Evolutionary conservation across 805 yeast species (phyloP).

Genomic region (Ogataea saltuana): DNA sequence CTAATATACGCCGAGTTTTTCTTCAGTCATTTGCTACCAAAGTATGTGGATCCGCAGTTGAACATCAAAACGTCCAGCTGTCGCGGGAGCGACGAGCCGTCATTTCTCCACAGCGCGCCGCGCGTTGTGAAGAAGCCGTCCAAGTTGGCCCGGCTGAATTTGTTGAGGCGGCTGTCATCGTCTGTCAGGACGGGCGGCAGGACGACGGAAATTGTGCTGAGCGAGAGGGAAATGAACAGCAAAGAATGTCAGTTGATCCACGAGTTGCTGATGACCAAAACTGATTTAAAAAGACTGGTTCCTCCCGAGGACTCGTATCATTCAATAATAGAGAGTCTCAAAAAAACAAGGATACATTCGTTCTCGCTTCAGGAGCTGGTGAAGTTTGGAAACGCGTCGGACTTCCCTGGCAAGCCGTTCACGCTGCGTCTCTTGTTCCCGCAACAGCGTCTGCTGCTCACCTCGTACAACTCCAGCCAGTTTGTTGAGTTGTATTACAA

Average conservation of each 20-base stretch:
- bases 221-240: slow-evolving; percentile 8
- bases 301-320: slow-evolving; percentile 6
- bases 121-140: neutral
- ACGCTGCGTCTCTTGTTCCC: slow-evolving; percentile 34
- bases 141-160: slow-evolving; percentile 1
- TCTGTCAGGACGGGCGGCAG: neutral
- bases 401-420: slow-evolving; percentile 32
- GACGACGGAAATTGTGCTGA: slow-evolving; percentile 1
- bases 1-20: slow-evolving; percentile 21
- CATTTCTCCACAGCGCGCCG: neutral
- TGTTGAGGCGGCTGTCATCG: slow-evolving; percentile 2
- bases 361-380: slow-evolving; percentile 35
- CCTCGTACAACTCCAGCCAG: slow-evolving; percentile 30
- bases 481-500: slow-evolving; percentile 34
- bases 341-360: slow-evolving; percentile 14
- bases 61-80: slow-evolving; percentile 23
- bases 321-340: slow-evolving; percentile 9
- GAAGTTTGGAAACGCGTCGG: slow-evolving; percentile 36
- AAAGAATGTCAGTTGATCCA: slow-evolving; percentile 13
- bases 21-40: slow-evolving; percentile 26
- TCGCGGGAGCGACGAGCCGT: neutral
- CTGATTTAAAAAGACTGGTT: slow-evolving; percentile 15
- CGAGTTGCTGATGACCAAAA: slow-evolving; percentile 14
- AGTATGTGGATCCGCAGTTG: slow-evolving; percentile 30
- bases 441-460: slow-evolving; percentile 29